A percentile compares a stretch with the other conserved stretches of the same genome.
phyloP scores from a whole-genome alignment of 2,329 filamentous ascomycete genomes.

The Xylaria arbuscula region DNA sequence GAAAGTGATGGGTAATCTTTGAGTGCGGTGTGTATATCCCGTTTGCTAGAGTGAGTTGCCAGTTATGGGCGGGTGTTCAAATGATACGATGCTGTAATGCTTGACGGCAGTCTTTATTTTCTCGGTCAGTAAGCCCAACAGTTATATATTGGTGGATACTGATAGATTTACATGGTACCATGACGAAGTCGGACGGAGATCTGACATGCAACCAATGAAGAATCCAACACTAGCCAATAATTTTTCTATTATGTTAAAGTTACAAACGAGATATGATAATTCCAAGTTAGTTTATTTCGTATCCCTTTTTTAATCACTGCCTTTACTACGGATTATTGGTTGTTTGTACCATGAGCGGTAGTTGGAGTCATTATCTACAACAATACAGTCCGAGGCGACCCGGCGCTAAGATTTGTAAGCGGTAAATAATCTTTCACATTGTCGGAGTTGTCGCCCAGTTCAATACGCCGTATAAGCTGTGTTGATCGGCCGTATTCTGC shows the following conservation, averaged over 20 bases:
- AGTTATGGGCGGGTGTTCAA: background rate
- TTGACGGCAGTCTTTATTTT: background rate
- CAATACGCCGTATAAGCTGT: background rate
- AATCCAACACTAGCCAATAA: background rate
- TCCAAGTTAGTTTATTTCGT: background rate
- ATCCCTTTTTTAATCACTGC: background rate
- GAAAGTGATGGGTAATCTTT: background rate
- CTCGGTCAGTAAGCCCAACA: background rate
- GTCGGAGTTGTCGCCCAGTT: background rate
- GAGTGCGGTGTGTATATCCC: background rate
- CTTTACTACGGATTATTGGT: background rate
- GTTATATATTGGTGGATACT: background rate
- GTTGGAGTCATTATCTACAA: background rate
- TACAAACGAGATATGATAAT: background rate
- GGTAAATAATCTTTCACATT: background rate
- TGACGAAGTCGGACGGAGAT: background rate
- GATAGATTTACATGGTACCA: background rate
- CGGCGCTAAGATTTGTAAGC: background rate
- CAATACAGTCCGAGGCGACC: background rate
- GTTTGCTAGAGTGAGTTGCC: background rate
- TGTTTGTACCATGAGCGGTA: background rate
- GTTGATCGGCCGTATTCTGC: background rate
- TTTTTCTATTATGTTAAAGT: background rate
- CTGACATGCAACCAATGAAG: background rate
- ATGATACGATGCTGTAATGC: background rate